Evolutionary conservation across 2,329 filamentous ascomycete species (phyloP).

Genomic region (Seiridium cupressi): DNA sequence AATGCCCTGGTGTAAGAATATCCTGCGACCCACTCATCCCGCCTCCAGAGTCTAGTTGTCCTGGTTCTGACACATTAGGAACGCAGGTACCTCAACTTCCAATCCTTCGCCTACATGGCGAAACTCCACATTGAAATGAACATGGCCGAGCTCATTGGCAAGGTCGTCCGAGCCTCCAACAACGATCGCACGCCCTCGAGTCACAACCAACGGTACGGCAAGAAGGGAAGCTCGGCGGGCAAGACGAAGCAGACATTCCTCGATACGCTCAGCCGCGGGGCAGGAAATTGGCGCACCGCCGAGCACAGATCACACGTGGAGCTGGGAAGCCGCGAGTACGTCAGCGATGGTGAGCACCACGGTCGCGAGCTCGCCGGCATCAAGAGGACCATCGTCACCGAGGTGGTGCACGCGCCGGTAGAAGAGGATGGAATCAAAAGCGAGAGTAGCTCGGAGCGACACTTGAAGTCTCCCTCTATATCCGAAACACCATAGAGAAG

Average conservation of each 20-base stretch:
- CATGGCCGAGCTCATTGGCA: slow-evolving; percentile 41
- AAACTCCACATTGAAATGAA: slow-evolving; percentile 44
- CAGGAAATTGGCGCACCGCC: background rate
- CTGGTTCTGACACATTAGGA: background rate
- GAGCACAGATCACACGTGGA: background rate
- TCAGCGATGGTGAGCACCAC: background rate
- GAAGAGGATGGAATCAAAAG: background rate
- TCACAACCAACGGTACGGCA: background rate
- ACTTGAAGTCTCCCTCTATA: background rate
- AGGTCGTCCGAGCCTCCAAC: slow-evolving; percentile 18
- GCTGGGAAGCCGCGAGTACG: slow-evolving; percentile 3
- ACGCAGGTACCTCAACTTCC: slow-evolving; percentile 36
- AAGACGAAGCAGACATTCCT: slow-evolving; percentile 4
- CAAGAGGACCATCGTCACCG: slow-evolving; percentile 6
- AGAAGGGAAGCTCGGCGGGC: background rate
- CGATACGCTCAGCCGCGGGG: background rate
- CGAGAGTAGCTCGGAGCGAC: background rate
- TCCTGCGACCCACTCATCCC: background rate
- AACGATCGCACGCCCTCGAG: background rate
- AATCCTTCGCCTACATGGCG: slow-evolving; percentile 40
- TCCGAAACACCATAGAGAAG: too few relatives aligned
- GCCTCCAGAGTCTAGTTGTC: background rate
- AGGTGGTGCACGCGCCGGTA: slow-evolving; percentile 6
- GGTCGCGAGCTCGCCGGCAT: slow-evolving; percentile 4
- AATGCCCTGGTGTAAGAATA: slow-evolving; percentile 31